phyloP scores from a whole-genome alignment of 73 alveolate genomes.

The Vitrella brassicaformis region DNA sequence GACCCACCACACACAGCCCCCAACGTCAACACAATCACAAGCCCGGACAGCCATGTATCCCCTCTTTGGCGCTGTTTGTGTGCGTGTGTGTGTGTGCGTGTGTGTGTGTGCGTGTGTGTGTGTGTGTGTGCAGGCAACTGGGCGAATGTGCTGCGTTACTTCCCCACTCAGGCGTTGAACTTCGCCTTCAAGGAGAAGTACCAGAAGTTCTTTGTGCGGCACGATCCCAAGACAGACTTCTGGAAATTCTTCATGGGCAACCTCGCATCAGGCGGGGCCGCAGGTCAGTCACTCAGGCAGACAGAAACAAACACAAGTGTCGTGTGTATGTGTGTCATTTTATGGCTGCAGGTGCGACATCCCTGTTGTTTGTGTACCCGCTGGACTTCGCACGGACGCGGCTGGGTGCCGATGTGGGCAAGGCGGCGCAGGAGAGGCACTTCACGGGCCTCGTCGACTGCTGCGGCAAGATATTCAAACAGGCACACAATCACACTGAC shows the following conservation, averaged over 20 bases:
- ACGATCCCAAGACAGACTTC: constrained; percentile 53
- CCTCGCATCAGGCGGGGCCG: constrained; percentile 79
- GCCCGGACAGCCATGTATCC: not conserved
- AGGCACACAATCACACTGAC: constrained; percentile 1
- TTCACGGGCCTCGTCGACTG: constrained; percentile 71
- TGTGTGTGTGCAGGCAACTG: constrained; percentile 51
- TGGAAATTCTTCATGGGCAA: constrained; percentile 64
- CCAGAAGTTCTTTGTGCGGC: constrained; percentile 52
- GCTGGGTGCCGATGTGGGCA: constrained; percentile 81
- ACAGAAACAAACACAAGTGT: constrained; percentile 60
- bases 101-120: not conserved
- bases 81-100: not conserved
- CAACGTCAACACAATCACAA: no score
- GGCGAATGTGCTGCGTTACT: constrained; percentile 78
- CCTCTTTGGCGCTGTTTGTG: not conserved
- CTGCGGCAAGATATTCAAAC: constrained; percentile 48
- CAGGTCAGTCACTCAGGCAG: no score
- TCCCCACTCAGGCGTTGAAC: constrained; percentile 74
- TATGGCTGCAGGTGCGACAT: constrained; percentile 52
- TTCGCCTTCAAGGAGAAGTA: constrained; percentile 76
- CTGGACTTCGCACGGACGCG: constrained; percentile 84
- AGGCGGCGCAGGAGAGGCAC: constrained; percentile 50
- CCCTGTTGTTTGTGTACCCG: constrained; percentile 64
- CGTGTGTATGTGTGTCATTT: constrained; percentile 27
- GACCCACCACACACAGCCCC: no score